phyloP scores from a whole-genome alignment of 2,329 filamentous ascomycete species.

The Scopulariopsis brevicaulis region DNA sequence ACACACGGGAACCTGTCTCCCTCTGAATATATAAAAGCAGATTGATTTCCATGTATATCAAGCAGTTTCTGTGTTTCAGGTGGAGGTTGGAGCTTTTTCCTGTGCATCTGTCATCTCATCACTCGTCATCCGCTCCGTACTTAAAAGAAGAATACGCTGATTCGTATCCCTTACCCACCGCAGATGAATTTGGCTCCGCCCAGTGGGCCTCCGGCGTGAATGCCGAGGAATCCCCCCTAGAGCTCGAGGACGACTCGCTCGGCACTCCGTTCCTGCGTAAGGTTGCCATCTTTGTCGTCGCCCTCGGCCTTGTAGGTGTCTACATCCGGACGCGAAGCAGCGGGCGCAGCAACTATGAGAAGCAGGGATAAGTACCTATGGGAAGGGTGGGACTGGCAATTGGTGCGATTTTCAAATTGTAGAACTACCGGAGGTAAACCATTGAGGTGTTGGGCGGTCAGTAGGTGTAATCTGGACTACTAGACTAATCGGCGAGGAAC shows the following conservation, averaged over 20 bases:
- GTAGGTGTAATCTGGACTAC: neutral
- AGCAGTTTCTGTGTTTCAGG: neutral
- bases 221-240: slow-evolving; percentile 16
- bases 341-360: neutral
- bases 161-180: slow-evolving; percentile 13
- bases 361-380: neutral
- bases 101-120: neutral
- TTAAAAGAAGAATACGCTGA: slow-evolving; percentile 14
- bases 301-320: slow-evolving; percentile 27
- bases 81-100: neutral
- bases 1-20: neutral
- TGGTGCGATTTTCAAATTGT: neutral
- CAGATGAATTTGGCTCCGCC: slow-evolving; percentile 22
- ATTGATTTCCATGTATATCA: neutral
- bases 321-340: slow-evolving; percentile 19
- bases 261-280: slow-evolving; percentile 35
- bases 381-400: neutral
- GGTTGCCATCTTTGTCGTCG: slow-evolving; percentile 33
- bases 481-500: neutral
- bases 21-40: neutral
- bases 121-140: neutral
- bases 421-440: neutral
- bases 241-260: slow-evolving; percentile 15
- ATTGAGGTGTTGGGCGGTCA: neutral
- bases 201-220: slow-evolving; percentile 24